Evolutionary conservation across 2,329 filamentous ascomycete genomes (phyloP).

Genomic region (Aspergillus ochraceoroseus): DNA sequence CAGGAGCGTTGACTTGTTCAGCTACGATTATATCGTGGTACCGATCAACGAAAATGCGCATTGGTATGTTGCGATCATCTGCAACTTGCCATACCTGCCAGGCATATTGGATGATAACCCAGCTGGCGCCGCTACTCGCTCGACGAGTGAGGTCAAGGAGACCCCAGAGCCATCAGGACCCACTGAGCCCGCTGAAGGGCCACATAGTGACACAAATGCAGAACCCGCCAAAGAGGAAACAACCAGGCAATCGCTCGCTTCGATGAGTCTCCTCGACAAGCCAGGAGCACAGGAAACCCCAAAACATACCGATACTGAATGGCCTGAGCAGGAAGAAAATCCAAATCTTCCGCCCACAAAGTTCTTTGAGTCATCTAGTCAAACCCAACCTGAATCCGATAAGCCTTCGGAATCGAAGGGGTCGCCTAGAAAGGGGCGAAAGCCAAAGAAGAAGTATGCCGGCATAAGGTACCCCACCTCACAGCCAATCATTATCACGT

Average conservation of each 20-base stretch:
- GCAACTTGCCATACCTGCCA: constrained; percentile 68
- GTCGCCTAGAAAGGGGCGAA: constrained; percentile 17
- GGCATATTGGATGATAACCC: constrained; percentile 19
- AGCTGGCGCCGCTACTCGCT: constrained; percentile 10
- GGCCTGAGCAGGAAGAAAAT: constrained; percentile 32
- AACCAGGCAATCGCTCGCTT: constrained; percentile 26
- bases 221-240: constrained; percentile 24
- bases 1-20: constrained; percentile 73
- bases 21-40: constrained; percentile 82
- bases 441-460: constrained; percentile 29
- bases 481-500: constrained; percentile 70
- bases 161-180: constrained; percentile 29
- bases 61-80: constrained; percentile 95
- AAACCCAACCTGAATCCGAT: constrained; percentile 13
- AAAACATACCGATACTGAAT: constrained; percentile 22
- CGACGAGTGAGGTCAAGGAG: constrained; percentile 24
- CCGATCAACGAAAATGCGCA: constrained; percentile 83
- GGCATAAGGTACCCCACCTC: constrained; percentile 45
- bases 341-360: constrained; percentile 14
- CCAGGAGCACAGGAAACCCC: constrained; percentile 2
- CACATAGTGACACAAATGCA: background rate
- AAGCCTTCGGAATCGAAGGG: constrained; percentile 15
- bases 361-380: constrained; percentile 16
- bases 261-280: constrained; percentile 29
- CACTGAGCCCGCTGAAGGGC: background rate